These are phyloP conservation scores for Hyphopichia buzzinii DNA, from an alignment of 1,139 yeast species.

Conservation along the genomic window DNA sequence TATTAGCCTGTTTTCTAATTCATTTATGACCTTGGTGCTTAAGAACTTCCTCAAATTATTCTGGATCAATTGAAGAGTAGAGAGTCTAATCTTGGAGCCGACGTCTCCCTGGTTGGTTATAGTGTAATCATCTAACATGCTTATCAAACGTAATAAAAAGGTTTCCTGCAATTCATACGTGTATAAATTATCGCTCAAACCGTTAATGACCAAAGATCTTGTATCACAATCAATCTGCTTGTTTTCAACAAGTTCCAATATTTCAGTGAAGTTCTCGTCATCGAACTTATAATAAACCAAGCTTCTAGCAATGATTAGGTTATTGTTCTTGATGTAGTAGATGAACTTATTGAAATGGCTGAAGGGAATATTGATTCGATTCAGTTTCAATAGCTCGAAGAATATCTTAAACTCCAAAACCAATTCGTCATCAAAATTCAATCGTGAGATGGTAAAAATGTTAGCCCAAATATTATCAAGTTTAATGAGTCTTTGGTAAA, in stretches of 20 bases:
- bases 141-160: constrained; percentile 16
- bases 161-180: constrained; percentile 5
- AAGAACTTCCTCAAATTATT: constrained; percentile 19
- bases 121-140: constrained; percentile 60
- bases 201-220: constrained; percentile 13
- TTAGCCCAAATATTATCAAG: constrained; percentile 14
- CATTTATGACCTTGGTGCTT: constrained; percentile 3
- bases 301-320: constrained; percentile 28
- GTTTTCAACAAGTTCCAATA: constrained; percentile 18
- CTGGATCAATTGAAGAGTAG: constrained; percentile 42
- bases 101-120: constrained; percentile 73
- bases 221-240: constrained; percentile 23
- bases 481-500: not conserved
- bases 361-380: constrained; percentile 11
- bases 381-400: constrained; percentile 12
- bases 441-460: constrained; percentile 17
- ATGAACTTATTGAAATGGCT: constrained; percentile 20
- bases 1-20: constrained; percentile 35
- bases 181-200: constrained; percentile 4
- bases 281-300: constrained; percentile 24
- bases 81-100: constrained; percentile 67
- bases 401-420: constrained; percentile 22
- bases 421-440: constrained; percentile 13
- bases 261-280: constrained; percentile 8
- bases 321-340: constrained; percentile 27